phyloP scores from a whole-genome alignment of 2,329 filamentous ascomycete species.

The Triangularia verruculosa region DNA sequence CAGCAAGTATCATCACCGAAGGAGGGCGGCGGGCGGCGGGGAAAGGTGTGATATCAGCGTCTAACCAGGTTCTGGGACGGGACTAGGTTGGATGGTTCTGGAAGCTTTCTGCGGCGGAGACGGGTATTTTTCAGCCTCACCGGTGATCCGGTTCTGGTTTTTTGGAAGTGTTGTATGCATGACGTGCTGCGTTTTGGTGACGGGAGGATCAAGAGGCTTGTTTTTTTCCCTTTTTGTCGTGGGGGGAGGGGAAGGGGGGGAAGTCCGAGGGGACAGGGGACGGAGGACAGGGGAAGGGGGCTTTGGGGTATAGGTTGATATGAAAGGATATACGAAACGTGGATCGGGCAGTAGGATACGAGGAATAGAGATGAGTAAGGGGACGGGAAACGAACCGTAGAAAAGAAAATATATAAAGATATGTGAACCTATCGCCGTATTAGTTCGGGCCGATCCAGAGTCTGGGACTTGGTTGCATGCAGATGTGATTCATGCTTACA shows the following conservation, averaged over 20 bases:
- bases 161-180: not conserved
- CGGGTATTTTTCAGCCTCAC: not conserved
- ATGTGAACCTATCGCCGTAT: no score
- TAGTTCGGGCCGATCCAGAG: no score
- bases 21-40: not conserved
- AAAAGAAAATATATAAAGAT: no score
- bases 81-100: not conserved
- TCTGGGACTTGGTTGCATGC: no score
- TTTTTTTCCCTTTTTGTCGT: not conserved
- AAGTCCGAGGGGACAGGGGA: not conserved
- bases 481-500: no score
- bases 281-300: not conserved
- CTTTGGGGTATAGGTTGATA: no score
- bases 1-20: not conserved
- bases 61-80: no score
- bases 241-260: not conserved
- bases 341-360: no score
- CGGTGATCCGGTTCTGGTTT: not conserved
- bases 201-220: not conserved
- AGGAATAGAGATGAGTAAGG: no score
- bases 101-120: not conserved
- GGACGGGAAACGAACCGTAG: no score
- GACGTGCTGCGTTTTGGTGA: not conserved
- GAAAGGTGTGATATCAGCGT: no score
- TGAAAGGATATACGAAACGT: no score